Conservation (phyloP, 345 rosid genomes). For the Syzygium oleosum region DNA sequence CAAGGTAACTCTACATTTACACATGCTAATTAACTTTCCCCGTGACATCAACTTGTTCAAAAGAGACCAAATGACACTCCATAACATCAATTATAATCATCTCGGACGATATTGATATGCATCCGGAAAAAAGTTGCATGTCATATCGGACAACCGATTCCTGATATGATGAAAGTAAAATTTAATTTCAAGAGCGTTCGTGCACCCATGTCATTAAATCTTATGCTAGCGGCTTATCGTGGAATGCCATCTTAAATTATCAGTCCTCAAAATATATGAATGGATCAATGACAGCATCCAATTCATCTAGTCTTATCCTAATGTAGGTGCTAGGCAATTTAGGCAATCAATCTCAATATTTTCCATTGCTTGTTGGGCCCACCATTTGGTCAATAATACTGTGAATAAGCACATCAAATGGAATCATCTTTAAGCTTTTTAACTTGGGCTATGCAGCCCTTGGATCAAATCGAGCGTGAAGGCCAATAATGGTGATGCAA, state of each 20-base stretch:
- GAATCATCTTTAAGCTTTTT: background rate
- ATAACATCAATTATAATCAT: background rate
- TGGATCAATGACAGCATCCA: background rate
- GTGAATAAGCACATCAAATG: background rate
- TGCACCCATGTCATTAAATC: background rate
- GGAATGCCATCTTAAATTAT: background rate
- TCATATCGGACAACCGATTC: background rate
- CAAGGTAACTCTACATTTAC: conserved; percentile 38
- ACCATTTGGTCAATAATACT: background rate
- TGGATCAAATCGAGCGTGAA: background rate
- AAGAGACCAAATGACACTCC: background rate
- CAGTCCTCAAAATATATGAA: background rate
- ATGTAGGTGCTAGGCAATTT: background rate
- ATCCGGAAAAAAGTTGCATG: background rate
- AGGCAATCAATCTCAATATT: conserved; percentile 4
- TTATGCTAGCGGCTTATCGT: background rate
- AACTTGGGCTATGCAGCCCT: background rate
- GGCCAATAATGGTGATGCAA: background rate
- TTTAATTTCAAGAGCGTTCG: background rate
- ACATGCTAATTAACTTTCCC: background rate
- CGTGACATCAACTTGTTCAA: background rate
- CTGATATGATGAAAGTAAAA: background rate
- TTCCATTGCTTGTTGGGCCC: background rate
- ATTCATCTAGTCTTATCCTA: background rate
- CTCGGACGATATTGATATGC: background rate